phyloP scores from a whole-genome alignment of 495 filamentous ascomycete genomes.

The Trichocladium antarcticum region DNA sequence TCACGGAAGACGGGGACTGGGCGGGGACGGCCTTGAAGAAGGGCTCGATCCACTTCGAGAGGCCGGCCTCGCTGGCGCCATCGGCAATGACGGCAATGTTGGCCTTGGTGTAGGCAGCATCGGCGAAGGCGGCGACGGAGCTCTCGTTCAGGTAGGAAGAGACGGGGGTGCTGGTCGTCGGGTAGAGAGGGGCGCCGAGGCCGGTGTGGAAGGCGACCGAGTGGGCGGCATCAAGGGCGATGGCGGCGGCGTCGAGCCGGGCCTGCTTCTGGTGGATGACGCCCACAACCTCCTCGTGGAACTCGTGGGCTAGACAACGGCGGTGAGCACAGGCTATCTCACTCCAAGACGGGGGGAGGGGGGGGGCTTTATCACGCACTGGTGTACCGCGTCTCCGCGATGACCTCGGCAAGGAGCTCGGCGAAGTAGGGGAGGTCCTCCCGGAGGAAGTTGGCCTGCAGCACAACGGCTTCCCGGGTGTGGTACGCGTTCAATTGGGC shows the following conservation, averaged over 20 bases:
- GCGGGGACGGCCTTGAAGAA: conserved; percentile 60
- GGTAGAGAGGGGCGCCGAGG: conserved; percentile 65
- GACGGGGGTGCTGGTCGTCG: conserved; percentile 55
- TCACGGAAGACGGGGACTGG: conserved; percentile 24
- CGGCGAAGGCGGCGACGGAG: conserved; percentile 57
- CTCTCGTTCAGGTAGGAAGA: conserved; percentile 67
- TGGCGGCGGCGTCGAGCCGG: conserved; percentile 51
- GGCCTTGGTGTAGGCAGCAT: conserved; percentile 68
- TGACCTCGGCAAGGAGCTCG: conserved; percentile 86
- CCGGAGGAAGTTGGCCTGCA: conserved; percentile 87
- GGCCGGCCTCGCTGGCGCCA: conserved; percentile 61
- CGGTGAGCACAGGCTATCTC: conserved; percentile 12
- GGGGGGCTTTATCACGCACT: conserved; percentile 42
- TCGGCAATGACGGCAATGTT: conserved; percentile 88
- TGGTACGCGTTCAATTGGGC: conserved; percentile 74
- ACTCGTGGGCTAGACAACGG: conserved; percentile 56
- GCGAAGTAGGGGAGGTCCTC: conserved; percentile 95
- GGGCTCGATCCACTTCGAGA: conserved; percentile 84
- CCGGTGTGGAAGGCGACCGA: conserved; percentile 87
- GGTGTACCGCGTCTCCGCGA: conserved; percentile 72
- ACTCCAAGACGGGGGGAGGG: not conserved
- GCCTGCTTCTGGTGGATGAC: conserved; percentile 63
- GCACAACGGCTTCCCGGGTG: conserved; percentile 81
- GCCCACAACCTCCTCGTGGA: conserved; percentile 70
- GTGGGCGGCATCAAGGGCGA: conserved; percentile 80